Percentiles rank a stretch among this genome's conserved stretches.
These are phyloP conservation scores for Pseudocercospora musae DNA, from an alignment of 2,329 filamentous ascomycete species.

Conservation along the genomic window DNA sequence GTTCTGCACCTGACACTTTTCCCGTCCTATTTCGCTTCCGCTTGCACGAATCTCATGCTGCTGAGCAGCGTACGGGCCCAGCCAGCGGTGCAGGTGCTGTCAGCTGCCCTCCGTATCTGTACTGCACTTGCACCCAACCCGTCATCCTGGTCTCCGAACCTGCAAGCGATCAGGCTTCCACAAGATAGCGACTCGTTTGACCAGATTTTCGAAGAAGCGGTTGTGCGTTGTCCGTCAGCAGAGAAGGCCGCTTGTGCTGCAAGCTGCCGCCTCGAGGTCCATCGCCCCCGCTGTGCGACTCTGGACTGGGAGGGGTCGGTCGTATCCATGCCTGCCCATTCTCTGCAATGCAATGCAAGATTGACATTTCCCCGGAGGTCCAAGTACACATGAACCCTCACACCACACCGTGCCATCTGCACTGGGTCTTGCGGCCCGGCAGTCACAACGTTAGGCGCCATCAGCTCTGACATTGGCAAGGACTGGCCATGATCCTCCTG, in stretches of 20 bases:
- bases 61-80: slow-evolving; percentile 8
- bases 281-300: slow-evolving; percentile 17
- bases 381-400: slow-evolving; percentile 6
- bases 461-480: slow-evolving; percentile 9
- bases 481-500: not conserved
- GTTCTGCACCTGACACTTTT: slow-evolving; percentile 4
- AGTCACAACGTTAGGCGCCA: slow-evolving; percentile 16
- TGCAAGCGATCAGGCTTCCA: slow-evolving; percentile 13
- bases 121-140: slow-evolving; percentile 12
- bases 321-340: slow-evolving; percentile 17
- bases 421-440: slow-evolving; percentile 14
- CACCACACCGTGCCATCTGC: slow-evolving; percentile 9
- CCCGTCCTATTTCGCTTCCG: slow-evolving; percentile 11
- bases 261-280: slow-evolving; percentile 24
- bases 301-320: slow-evolving; percentile 17
- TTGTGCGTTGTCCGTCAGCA: slow-evolving; percentile 23
- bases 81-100: not conserved
- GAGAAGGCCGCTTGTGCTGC: slow-evolving; percentile 17
- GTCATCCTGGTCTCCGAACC: slow-evolving; percentile 2
- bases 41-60: slow-evolving; percentile 8
- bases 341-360: slow-evolving; percentile 19
- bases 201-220: slow-evolving; percentile 19
- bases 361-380: slow-evolving; percentile 16
- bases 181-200: slow-evolving; percentile 23
- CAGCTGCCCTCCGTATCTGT: slow-evolving; percentile 9